Evolutionary conservation across 441 rosid genomes (phyloP).

Genomic region (Gossypium aridum): DNA sequence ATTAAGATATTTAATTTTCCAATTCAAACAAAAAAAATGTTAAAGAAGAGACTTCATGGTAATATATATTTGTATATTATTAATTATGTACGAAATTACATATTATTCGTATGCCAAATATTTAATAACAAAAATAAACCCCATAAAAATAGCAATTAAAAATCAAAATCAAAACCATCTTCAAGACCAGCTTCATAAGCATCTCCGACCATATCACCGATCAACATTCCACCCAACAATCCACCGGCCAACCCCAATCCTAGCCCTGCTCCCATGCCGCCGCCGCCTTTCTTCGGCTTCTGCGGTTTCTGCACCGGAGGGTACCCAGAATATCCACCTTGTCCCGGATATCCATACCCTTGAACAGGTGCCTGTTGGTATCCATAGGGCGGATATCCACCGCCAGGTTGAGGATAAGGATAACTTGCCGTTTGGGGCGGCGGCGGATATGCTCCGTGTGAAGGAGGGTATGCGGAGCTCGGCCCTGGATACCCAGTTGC

Average conservation of each 20-base stretch:
- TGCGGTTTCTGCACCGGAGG: conserved; percentile 18
- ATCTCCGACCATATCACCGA: conserved; percentile 43
- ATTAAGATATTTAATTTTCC: too few relatives aligned
- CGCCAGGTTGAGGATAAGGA: conserved; percentile 15
- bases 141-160: background rate
- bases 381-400: background rate
- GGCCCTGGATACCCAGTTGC: conserved; percentile 13
- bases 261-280: conserved; percentile 14
- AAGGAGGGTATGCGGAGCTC: conserved; percentile 9
- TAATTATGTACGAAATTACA: background rate
- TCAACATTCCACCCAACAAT: conserved; percentile 40
- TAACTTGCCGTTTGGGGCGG: background rate
- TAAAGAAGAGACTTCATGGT: too few relatives aligned
- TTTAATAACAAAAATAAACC: background rate
- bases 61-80: background rate
- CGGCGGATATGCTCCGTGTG: background rate
- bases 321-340: conserved; percentile 25
- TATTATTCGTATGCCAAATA: background rate
- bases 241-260: conserved; percentile 46
- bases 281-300: conserved; percentile 30
- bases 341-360: conserved; percentile 12
- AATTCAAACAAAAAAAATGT: too few relatives aligned
- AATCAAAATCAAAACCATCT: conserved; percentile 35
- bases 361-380: background rate
- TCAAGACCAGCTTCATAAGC: conserved; percentile 21